Evolutionary conservation across 805 yeast species (phyloP), one percentile per base, ranked within the genome.

Genomic region (Lipomyces chichibuensis): DNA sequence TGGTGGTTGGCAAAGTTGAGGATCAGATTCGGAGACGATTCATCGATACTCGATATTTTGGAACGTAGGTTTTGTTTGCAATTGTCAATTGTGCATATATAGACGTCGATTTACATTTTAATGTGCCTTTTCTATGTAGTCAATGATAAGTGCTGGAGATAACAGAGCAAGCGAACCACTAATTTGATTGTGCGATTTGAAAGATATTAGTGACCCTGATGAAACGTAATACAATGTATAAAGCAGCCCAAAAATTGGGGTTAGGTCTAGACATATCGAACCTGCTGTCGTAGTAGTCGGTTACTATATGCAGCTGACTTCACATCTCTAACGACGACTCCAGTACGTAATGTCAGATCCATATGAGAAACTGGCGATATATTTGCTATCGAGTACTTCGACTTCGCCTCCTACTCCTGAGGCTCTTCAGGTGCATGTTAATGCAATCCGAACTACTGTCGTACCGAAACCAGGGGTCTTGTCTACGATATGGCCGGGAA

Each of bases 1-100:
- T 92, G 2, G 89, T 90, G 27, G 87, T 88, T 37, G 97, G 92
- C 0, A 84, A 84, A 67, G 77, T 90, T 67, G 72, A 65, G 57
- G 72, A 69, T 23, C 35, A 54, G n/a, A 59, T 65, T 39, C 52
- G 49, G 39, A 29, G 62, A 37, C 62, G 73, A 39, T 71, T 71
- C 37, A 64, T 71, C 6, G 73, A 71, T 54, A 33, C 65, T 29
- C 49, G 61, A 55, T 71, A 71, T 33, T 71, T 63, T 62, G 73
- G 73, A 32, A 60, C 72, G 6, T 71, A 59, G 62, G 29, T 9
- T 23, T 43, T 43, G 20, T n/a, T n/a, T 55, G 17, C 25, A 55
- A 9, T 35, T 13, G 32, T 14, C 20, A 54, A 29, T 55, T 55
- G n/a, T 27, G 33, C 29, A 53, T 53, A 20, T 53, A 8, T 20